Evolutionary conservation across 225 moss, liverwort and hornwort genomes (phyloP), one percentile per base, ranked within the genome.

Genomic region (Climacium dendroides): DNA sequence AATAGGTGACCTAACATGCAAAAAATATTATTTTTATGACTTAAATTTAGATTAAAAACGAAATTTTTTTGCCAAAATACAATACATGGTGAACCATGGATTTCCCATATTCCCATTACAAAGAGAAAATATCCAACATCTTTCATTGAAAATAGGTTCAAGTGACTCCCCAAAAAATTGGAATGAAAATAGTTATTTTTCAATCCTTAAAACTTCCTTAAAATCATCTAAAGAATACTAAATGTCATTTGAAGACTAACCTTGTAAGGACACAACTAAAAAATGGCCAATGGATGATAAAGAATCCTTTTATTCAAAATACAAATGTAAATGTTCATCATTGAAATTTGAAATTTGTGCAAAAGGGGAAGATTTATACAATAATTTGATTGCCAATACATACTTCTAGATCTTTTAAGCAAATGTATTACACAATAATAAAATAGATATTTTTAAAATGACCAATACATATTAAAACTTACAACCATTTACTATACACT

Each of bases 251-350:
- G 2, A 8, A 52, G 1, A 7, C 5, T 50, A 13, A 50, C 20
- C 32, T 32, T 48, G 1, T 29, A 19, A 30, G 0, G 4, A 74
- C 1, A 11, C 1, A 1, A 0, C 7, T 1, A 30, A 43, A 26
- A 74, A 48, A 1, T 19, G 7, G 0, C 3, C 1, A 6, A 32
- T 30, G 11, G 18, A 48, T 74, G 74, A 18, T 2, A 48, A 7
- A 32, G 4, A 74, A 12, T 32, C 7, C 1, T 19, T 72, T 2
- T 72, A 7, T 48, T 32, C 48, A 9, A 74, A 12, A 48, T 1
- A 73, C 7, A 32, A 48, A 19, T 74, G 2, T 5, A 74, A 48
- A 74, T 30, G 4, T 32, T 48, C 7, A 6, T 48, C 7, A 1
- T 32, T 32, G 3, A 0, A 32, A 32, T 74, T 32, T 32, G 3